Evolutionary conservation across 2,329 filamentous ascomycete species (phyloP), one percentile per base, ranked within the genome.

Genomic region (Xylariaceae sp.): DNA sequence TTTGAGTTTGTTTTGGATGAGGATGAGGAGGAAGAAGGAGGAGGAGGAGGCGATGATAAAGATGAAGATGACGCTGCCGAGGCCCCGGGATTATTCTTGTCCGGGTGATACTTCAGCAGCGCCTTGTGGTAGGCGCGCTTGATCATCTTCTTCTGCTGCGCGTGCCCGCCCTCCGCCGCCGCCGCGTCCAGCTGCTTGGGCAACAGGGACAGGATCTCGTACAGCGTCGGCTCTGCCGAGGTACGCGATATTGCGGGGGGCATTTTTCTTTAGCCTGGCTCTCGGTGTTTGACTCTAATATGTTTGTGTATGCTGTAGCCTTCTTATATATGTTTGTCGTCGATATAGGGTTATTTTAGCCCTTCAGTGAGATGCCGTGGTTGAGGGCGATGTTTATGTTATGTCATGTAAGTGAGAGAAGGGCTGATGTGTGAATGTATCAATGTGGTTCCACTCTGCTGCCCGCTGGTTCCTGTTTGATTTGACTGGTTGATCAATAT

Each of bases 81-180:
- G 23, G 38, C 37, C 28, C 31, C 37, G 23, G 38, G 34, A 19
- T 49, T n/a, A n/a, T n/a, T 52, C 52, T 82, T 81, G 63, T 83
- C 78, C 2, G 81, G 81, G 60, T 85, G 81, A 63, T 83, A 71
- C 48, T 68, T 71, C 12, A 85, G 71, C 23, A 85, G 70, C 15
- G 80, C 77, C 38, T 74, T 71, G 57, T 71, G 77, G 61, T 84
- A 85, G 43, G 79, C 78, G 43, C 70, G 70, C 55, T 79, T 82
- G 44, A 83, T 48, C 19, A 46, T 43, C 36, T 56, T 64, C 35
- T 74, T 63, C 34, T 67, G 62, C 47, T 64, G 54, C 28, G 68
- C 57, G 65, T 43, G 61, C 50, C 37, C 66, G 56, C 41, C 64
- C 58, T 51, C 69, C 60, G 42, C n/a, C n/a, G n/a, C n/a, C n/a